phyloP scores from a whole-genome alignment of 768 basidiomycete species.

The Dioszegia aurantiaca region DNA sequence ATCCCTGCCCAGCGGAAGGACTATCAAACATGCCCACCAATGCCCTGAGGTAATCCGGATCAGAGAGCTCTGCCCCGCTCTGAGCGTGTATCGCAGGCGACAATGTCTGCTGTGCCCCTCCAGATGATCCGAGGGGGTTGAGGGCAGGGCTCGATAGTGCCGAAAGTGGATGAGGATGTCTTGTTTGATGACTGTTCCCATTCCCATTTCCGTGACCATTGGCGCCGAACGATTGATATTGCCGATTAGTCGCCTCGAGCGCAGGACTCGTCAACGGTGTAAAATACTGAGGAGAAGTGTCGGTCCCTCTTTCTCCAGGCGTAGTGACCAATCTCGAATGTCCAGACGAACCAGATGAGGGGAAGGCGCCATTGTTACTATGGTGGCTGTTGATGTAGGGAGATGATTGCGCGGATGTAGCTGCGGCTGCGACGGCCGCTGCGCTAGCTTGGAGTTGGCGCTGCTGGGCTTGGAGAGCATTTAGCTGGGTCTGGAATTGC shows the following conservation, averaged over 20 bases:
- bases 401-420: conserved; percentile 56
- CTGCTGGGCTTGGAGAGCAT: conserved; percentile 39
- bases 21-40: conserved; percentile 36
- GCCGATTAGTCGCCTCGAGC: conserved; percentile 41
- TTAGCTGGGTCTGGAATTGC: conserved; percentile 44
- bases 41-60: conserved; percentile 37
- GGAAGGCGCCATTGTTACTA: not conserved
- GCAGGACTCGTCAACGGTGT: conserved; percentile 55
- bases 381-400: conserved; percentile 42
- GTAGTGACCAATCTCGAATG: conserved; percentile 36
- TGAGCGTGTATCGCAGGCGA: conserved; percentile 48
- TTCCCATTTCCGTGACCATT: conserved; percentile 7
- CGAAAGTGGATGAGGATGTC: conserved; percentile 37
- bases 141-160: conserved; percentile 38
- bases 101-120: conserved; percentile 45
- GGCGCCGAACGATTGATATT: conserved; percentile 19
- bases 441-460: conserved; percentile 42
- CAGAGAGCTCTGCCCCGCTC: conserved; percentile 26
- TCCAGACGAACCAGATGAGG: conserved; percentile 32
- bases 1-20: not conserved
- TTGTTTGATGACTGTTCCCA: not conserved
- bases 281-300: conserved; percentile 47
- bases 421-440: conserved; percentile 49
- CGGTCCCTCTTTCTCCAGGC: conserved; percentile 23
- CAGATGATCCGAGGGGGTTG: conserved; percentile 44